Percentiles rank a stretch among this genome's conserved stretches.
These are phyloP conservation scores for Eucalyptus pauciflora DNA, from an alignment of 345 rosid genomes.

Conservation along the genomic window DNA sequence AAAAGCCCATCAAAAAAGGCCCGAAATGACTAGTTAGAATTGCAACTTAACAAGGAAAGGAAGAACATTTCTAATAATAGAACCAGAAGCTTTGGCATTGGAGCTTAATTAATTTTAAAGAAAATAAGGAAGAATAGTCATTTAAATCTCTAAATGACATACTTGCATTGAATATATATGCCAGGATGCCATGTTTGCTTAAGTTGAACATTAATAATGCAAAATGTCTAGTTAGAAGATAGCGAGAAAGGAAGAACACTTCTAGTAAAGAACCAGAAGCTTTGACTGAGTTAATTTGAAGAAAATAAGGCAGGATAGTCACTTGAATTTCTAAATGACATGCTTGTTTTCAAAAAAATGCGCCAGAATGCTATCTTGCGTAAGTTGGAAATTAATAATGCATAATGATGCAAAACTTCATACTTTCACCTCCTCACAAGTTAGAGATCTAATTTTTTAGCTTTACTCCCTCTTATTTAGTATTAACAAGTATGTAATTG, in stretches of 20 bases:
- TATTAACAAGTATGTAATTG: not conserved
- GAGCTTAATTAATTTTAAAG: not conserved
- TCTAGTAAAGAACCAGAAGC: not conserved
- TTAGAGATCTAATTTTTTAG: not conserved
- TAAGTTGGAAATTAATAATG: not conserved
- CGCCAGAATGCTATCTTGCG: not conserved
- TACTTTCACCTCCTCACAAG: not conserved
- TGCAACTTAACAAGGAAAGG: not conserved
- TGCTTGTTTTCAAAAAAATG: not conserved
- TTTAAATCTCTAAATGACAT: not conserved
- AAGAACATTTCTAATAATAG: not conserved
- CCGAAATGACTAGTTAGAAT: not conserved
- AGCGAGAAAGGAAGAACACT: not conserved
- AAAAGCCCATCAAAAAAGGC: not conserved
- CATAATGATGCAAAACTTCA: not conserved
- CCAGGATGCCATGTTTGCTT: not conserved
- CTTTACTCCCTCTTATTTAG: not conserved
- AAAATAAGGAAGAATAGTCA: not conserved
- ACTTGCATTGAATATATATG: not conserved
- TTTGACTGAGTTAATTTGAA: not conserved
- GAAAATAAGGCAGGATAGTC: not conserved
- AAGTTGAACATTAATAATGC: not conserved
- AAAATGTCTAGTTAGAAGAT: not conserved
- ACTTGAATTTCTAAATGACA: not conserved
- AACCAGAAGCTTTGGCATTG: not conserved